phyloP scores from a whole-genome alignment of 495 filamentous ascomycete genomes.

The Glonium stellatum region DNA sequence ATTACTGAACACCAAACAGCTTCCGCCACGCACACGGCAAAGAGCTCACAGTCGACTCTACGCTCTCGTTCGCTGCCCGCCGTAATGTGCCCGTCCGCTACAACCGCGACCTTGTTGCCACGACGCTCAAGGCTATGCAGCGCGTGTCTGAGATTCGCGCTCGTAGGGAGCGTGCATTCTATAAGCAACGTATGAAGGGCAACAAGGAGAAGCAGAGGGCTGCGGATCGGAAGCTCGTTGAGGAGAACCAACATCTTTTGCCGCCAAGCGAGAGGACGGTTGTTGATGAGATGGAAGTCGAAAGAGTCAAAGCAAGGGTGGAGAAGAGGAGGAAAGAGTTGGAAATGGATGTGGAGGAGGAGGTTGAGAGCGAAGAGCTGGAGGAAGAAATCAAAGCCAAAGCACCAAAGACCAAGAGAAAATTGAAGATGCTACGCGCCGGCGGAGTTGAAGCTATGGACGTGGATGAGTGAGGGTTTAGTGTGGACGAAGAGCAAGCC shows the following conservation, averaged over 20 bases:
- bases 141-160: constrained; percentile 79
- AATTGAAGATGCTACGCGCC: constrained; percentile 23
- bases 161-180: constrained; percentile 79
- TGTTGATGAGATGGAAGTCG: constrained; percentile 38
- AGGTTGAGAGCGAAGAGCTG: constrained; percentile 13
- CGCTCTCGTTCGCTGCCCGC: constrained; percentile 82
- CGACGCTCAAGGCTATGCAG: constrained; percentile 86
- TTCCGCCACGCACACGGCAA: constrained; percentile 37
- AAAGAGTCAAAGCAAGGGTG: constrained; percentile 31
- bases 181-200: constrained; percentile 84
- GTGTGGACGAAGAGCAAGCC: too few relatives aligned
- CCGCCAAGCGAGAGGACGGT: constrained; percentile 40
- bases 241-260: constrained; percentile 82
- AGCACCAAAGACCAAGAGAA: constrained; percentile 20
- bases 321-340: constrained; percentile 40
- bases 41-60: constrained; percentile 92
- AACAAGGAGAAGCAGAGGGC: constrained; percentile 74
- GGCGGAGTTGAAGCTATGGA: constrained; percentile 28
- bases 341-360: constrained; percentile 16
- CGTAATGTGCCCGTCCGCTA: constrained; percentile 94
- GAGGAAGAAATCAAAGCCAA: constrained; percentile 17
- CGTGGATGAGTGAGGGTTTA: constrained; percentile 14
- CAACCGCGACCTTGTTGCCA: constrained; percentile 80
- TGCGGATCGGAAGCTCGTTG: constrained; percentile 77
- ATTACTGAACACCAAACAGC: background rate